Percentiles rank a stretch among this genome's conserved stretches.
Conservation (phyloP, 257 asterid species). For the Lycium barbarum region DNA sequence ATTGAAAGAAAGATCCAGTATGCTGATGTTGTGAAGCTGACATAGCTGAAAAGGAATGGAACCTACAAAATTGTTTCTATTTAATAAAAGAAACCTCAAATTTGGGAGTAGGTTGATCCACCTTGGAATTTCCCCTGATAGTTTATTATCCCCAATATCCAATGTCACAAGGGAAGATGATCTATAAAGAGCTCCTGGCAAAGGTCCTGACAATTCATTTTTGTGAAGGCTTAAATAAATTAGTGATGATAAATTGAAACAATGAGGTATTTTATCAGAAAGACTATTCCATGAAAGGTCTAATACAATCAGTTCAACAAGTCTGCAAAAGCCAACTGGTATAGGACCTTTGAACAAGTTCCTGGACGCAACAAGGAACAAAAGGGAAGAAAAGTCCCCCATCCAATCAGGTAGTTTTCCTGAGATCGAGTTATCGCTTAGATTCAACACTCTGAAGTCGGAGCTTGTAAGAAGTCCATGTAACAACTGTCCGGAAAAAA, state of each 20-base stretch:
- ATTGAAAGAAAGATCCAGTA: slow-evolving; percentile 41
- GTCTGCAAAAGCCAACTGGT: slow-evolving; percentile 34
- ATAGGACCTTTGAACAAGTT: slow-evolving; percentile 32
- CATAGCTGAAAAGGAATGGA: slow-evolving; percentile 38
- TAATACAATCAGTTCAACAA: background rate
- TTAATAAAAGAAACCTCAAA: slow-evolving; percentile 38
- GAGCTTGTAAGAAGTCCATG: slow-evolving; percentile 28
- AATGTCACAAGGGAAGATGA: slow-evolving; percentile 41
- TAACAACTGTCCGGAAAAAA: slow-evolving; percentile 35
- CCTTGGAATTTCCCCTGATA: slow-evolving; percentile 35
- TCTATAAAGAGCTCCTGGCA: slow-evolving; percentile 25
- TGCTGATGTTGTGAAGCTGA: slow-evolving; percentile 30
- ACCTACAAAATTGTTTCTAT: slow-evolving; percentile 34
- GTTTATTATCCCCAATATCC: slow-evolving; percentile 39
- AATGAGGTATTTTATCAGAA: slow-evolving; percentile 32
- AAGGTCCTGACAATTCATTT: slow-evolving; percentile 30
- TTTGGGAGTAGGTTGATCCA: slow-evolving; percentile 35
- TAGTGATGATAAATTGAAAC: slow-evolving; percentile 36
- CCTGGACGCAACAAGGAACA: slow-evolving; percentile 29
- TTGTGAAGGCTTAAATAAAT: slow-evolving; percentile 37
- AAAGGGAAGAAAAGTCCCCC: background rate
- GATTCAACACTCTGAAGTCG: background rate
- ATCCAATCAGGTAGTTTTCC: slow-evolving; percentile 39
- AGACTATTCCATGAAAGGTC: slow-evolving; percentile 40
- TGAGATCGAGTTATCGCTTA: slow-evolving; percentile 34